Evolutionary conservation across 192 early-diverging fungal species (phyloP).

Genomic region (Borealophlyctis nickersoniae): DNA sequence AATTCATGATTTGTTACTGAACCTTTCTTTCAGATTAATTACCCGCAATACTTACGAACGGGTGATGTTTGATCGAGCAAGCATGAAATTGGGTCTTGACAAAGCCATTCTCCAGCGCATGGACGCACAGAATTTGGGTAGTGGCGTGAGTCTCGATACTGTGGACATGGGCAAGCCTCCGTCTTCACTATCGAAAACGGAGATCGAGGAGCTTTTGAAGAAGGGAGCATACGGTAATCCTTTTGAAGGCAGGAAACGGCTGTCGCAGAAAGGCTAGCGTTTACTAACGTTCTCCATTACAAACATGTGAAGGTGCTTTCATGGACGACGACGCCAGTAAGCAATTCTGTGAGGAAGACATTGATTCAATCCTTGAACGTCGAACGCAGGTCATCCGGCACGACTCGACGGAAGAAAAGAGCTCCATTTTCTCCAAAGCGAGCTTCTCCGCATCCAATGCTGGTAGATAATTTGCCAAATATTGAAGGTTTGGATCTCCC

Average conservation of each 20-base stretch:
- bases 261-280: no score
- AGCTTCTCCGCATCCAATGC: slow-evolving; percentile 57
- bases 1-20: slow-evolving; percentile 15
- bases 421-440: slow-evolving; percentile 85
- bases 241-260: neutral
- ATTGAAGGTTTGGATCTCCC: neutral
- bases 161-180: slow-evolving; percentile 33
- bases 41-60: slow-evolving; percentile 83
- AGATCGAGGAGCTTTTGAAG: slow-evolving; percentile 81
- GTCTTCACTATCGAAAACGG: slow-evolving; percentile 64
- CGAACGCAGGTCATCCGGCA: slow-evolving; percentile 76
- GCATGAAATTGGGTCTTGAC: slow-evolving; percentile 82
- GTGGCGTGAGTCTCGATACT: slow-evolving; percentile 21
- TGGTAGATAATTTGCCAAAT: neutral
- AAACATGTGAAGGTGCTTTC: slow-evolving; percentile 66
- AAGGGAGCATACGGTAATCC: slow-evolving; percentile 83
- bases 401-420: slow-evolving; percentile 60
- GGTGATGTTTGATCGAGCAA: slow-evolving; percentile 86
- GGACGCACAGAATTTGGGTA: slow-evolving; percentile 46
- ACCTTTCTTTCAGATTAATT: slow-evolving; percentile 68
- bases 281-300: no score
- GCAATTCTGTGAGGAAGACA: slow-evolving; percentile 82
- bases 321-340: slow-evolving; percentile 76
- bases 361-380: slow-evolving; percentile 78
- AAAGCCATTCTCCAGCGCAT: slow-evolving; percentile 71